Evolutionary conservation across 306 rosid species (phyloP), one percentile per base, ranked within the genome.

Genomic region (Hylodesmum podocarpum): DNA sequence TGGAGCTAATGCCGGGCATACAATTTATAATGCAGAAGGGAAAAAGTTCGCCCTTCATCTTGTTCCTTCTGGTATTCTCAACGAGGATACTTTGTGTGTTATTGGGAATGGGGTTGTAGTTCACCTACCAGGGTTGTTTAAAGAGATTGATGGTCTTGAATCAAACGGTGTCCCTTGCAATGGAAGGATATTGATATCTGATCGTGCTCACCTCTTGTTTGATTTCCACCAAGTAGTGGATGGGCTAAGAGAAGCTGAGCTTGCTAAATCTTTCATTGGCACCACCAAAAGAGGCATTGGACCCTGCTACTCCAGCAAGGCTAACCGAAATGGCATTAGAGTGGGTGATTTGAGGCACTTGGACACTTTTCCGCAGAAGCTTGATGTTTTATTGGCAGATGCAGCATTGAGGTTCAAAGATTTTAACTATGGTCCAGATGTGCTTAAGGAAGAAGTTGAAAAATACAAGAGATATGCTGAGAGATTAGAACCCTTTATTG

Each of bases 201-300:
- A 95, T 77, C 97, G 99, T 3, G 96, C 99, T 40, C 97, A 92
- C 84, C 79, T 95, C 11, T 80, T 95, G 71, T 95, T 95, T 81
- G 99, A 95, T 87, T 95, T 95, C 84, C 97, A 95, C 75, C 97
- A 95, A 82, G 77, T 1, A 36, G 96, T 95, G 78, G 99, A 95
- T 73, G 96, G 99, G 61, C 87, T 92, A n/a, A 85, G 97, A 80
- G 99, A 95, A 78, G 78, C 89, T 1, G 99, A 92, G 82, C 93
- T 95, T 58, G 93, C 94, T 24, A 91, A 95, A 73, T 95, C 99
- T 73, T 88, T 95, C 81, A 92, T 95, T 54, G 99, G 99, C 77
- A 95, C 99, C 34, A 95, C 99, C 73, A 95, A 83, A 91, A 89
- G 97, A 89, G 99, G 99, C 28, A 95, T 95, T 84, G 98, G 99